Percentiles rank a stretch among this genome's conserved stretches.
phyloP scores from a whole-genome alignment of 768 basidiomycete species.

The Suillus decipiens region DNA sequence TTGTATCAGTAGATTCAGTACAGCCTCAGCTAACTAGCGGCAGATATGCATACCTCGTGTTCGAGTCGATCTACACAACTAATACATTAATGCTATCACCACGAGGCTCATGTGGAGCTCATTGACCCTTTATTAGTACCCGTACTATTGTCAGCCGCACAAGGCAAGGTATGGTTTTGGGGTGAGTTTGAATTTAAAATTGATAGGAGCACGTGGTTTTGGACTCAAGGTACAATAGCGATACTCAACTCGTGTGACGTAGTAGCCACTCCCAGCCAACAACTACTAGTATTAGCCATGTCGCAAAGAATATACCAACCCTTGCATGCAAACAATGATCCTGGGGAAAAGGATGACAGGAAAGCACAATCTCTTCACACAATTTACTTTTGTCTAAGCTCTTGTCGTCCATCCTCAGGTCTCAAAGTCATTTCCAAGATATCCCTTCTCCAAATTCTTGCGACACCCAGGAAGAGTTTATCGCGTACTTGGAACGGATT shows the following conservation, averaged over 20 bases:
- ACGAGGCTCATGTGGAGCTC: neutral
- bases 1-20: neutral
- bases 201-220: too few species aligned
- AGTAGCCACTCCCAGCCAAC: neutral
- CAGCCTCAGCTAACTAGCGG: neutral
- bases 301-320: neutral
- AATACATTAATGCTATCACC: neutral
- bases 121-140: neutral
- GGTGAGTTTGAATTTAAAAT: neutral
- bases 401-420: neutral
- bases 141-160: too few species aligned
- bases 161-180: too few species aligned
- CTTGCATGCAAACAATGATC: neutral
- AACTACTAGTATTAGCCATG: neutral
- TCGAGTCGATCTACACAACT: neutral
- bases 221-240: too few species aligned
- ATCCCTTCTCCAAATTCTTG: neutral
- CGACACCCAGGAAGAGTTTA: neutral
- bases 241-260: neutral
- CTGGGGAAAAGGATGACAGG: neutral
- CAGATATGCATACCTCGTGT: slow-evolving; percentile 8
- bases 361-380: neutral
- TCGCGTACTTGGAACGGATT: neutral
- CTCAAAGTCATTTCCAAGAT: neutral
- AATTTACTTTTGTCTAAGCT: neutral